These are phyloP conservation scores for Pinus albicaulis DNA, from an alignment of 75 land plant genomes.

Conservation along the genomic window DNA sequence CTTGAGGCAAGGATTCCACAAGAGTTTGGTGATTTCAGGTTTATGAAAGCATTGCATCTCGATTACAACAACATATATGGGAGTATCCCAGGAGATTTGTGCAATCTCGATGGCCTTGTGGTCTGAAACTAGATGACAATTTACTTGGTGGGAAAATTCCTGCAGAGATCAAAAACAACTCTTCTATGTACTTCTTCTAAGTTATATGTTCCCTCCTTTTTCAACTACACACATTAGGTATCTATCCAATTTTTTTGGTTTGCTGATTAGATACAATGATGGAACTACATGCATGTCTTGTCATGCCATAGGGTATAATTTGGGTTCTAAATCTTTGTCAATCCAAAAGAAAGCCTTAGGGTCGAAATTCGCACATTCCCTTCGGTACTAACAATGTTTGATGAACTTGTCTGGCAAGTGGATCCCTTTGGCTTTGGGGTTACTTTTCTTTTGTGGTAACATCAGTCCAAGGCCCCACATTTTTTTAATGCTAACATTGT, in stretches of 20 bases:
- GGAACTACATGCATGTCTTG: too few relatives aligned
- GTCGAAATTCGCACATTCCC: neutral
- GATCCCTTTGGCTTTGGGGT: neutral
- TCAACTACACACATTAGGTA: neutral
- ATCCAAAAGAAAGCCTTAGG: too few relatives aligned
- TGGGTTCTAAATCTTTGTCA: too few relatives aligned
- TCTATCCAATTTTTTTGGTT: neutral
- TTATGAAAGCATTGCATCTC: conserved; percentile 63
- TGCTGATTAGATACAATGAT: neutral
- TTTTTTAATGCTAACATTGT: too few relatives aligned
- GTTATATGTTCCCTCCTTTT: conserved; percentile 11
- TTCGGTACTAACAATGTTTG: neutral
- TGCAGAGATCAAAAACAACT: conserved; percentile 68
- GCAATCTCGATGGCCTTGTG: conserved; percentile 41
- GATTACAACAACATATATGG: conserved; percentile 55
- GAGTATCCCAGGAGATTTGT: conserved; percentile 60
- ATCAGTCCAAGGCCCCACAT: too few relatives aligned
- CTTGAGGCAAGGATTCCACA: conserved; percentile 51
- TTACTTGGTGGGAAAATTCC: conserved; percentile 66
- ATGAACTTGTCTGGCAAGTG: neutral
- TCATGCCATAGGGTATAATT: too few relatives aligned
- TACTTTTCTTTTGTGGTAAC: neutral
- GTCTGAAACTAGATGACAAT: conserved; percentile 77
- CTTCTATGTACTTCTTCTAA: conserved; percentile 67
- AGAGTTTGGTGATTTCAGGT: conserved; percentile 60